Percentiles rank a stretch among this genome's conserved stretches.
phyloP scores from a whole-genome alignment of 192 early-diverging fungal genomes.

The Piromyces finnis region DNA sequence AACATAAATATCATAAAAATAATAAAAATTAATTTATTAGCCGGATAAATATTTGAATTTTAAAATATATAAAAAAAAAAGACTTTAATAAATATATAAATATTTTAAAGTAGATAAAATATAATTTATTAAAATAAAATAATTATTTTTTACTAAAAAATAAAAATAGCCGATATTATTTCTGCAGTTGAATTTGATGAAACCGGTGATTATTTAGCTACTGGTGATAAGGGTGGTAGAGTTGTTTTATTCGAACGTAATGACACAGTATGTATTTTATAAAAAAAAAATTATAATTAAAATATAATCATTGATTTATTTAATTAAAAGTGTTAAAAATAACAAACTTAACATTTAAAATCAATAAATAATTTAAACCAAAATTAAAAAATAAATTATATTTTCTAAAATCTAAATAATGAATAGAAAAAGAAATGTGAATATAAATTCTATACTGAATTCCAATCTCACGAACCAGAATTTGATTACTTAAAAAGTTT shows the following conservation, averaged over 20 bases:
- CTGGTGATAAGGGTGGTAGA: slow-evolving; percentile 92
- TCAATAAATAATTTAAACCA: background rate
- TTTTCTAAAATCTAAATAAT: too few relatives aligned
- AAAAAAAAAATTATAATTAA: too few relatives aligned
- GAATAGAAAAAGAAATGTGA: slow-evolving; percentile 98
- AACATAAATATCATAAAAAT: too few relatives aligned
- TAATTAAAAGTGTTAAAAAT: too few relatives aligned
- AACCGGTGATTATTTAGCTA: slow-evolving; percentile 90
- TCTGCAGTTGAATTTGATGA: slow-evolving; percentile 97
- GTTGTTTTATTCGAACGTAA: slow-evolving; percentile 97
- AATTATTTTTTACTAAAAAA: background rate
- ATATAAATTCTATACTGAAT: slow-evolving; percentile 98
- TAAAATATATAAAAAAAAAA: too few relatives aligned
- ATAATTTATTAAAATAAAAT: background rate
- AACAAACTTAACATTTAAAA: too few relatives aligned
- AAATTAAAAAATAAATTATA: too few relatives aligned
- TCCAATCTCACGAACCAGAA: slow-evolving; percentile 98
- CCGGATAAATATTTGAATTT: too few relatives aligned
- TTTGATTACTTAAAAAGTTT: slow-evolving; percentile 98
- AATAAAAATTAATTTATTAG: too few relatives aligned
- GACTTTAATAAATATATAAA: too few relatives aligned
- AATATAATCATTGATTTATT: too few relatives aligned
- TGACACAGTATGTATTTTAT: slow-evolving; percentile 81
- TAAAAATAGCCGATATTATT: slow-evolving; percentile 80
- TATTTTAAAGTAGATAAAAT: background rate